Conservation (phyloP, 495 filamentous ascomycete genomes). For the Talaromyces adpressus region DNA sequence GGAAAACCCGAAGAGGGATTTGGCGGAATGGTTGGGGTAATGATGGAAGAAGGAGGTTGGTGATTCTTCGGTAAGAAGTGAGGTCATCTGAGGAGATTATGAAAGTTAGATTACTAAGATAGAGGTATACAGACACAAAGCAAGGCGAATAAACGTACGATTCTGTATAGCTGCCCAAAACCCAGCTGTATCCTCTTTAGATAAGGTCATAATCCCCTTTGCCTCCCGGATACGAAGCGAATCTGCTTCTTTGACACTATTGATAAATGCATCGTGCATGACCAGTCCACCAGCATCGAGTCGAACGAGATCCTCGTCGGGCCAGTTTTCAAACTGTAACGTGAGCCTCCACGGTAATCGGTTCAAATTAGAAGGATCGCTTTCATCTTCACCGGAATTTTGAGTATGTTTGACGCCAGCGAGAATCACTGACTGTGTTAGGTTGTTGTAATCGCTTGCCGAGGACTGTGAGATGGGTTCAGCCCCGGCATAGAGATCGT, state of each 20-base stretch:
- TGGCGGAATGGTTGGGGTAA: conserved; percentile 64
- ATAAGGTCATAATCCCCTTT: conserved; percentile 86
- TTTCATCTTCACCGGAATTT: conserved; percentile 11
- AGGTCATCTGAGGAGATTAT: conserved; percentile 58
- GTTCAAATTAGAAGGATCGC: conserved; percentile 16
- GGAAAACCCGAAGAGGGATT: conserved; percentile 80
- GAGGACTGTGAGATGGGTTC: conserved; percentile 43
- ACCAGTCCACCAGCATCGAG: conserved; percentile 55
- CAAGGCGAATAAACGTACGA: conserved; percentile 41
- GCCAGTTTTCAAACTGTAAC: conserved; percentile 74
- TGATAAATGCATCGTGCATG: conserved; percentile 80
- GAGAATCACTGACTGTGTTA: conserved; percentile 9
- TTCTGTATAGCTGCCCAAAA: conserved; percentile 82
- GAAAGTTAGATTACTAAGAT: neutral
- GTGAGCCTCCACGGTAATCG: conserved; percentile 70
- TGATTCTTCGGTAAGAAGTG: conserved; percentile 62
- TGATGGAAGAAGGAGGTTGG: conserved; percentile 70
- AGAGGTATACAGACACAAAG: neutral
- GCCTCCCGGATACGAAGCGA: conserved; percentile 87
- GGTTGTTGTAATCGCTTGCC: conserved; percentile 9
- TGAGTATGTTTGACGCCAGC: conserved; percentile 5
- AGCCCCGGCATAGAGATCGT: conserved; percentile 73
- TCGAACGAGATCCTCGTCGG: conserved; percentile 55
- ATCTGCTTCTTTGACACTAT: conserved; percentile 93
- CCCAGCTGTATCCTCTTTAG: conserved; percentile 76